Evolutionary conservation across 495 filamentous ascomycete species (phyloP).

Genomic region (Xylaria palmicola): DNA sequence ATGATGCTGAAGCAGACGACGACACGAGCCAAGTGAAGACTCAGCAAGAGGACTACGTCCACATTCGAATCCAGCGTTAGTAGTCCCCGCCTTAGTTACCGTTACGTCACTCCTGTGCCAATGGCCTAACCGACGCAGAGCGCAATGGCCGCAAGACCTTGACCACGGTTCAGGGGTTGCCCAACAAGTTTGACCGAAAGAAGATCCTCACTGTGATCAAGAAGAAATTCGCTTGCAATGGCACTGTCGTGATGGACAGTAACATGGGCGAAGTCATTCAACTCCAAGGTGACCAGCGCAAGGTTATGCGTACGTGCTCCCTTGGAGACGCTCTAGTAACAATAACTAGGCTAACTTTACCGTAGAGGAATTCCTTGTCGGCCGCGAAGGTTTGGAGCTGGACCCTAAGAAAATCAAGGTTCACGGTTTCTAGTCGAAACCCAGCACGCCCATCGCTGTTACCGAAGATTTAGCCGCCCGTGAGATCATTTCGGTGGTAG

Average conservation of each 20-base stretch:
- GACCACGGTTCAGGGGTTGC: constrained; percentile 97
- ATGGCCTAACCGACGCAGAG: neutral
- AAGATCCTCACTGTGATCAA: constrained; percentile 99
- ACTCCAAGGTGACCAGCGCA: constrained; percentile 95
- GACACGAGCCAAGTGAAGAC: constrained; percentile 13
- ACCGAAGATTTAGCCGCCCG: neutral
- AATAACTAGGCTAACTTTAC: neutral
- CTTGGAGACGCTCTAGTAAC: neutral
- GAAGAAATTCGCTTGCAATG: constrained; percentile 99
- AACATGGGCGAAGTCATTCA: constrained; percentile 99
- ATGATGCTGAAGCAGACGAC: constrained; percentile 17
- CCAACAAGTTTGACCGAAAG: constrained; percentile 98
- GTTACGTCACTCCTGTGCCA: neutral
- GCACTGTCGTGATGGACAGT: constrained; percentile 93
- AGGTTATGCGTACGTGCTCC: constrained; percentile 10
- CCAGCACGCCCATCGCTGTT: neutral
- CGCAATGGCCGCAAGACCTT: constrained; percentile 99
- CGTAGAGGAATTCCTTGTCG: constrained; percentile 12
- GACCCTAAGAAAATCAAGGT: constrained; percentile 17
- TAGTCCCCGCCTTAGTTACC: neutral
- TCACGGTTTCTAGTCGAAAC: constrained; percentile 12
- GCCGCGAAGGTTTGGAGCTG: constrained; percentile 10
- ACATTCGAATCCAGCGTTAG: constrained; percentile 16
- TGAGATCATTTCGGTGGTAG: neutral
- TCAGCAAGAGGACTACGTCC: constrained; percentile 16